Base-by-base conservation (phyloP, 495 filamentous ascomycete genomes). In the Penicillium crystallinum region DNA sequence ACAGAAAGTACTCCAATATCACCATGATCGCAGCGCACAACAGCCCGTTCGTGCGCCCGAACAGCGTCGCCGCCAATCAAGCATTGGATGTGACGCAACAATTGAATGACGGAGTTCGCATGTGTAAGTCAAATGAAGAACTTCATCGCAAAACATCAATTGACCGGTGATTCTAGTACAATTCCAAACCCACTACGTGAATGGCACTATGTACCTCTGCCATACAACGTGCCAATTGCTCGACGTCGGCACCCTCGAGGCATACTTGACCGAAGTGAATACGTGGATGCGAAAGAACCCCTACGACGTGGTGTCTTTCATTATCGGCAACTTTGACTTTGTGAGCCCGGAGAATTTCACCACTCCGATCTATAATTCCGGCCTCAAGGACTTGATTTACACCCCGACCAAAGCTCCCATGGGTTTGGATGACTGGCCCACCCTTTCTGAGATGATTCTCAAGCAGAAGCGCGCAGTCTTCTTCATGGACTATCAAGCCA, bases 241-340 rank as follows among this genome's bases (percentile, higher is more conserved):
- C 21, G 81, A 96, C 59, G 85, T 82, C 5, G 92, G 92, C 1
- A 80, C 87, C 10, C 81, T 93, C 19, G 81, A 88, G 47, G 74
- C 78, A 27, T 93, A 90, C 70, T 81, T 97, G 31, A 72, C 68
- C 1, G 73, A 69, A 8, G 86, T 97, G 19, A 75, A 75, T 44
- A 58, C 68, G 39, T 97, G 92, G 92, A 81, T 97, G 15, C 70
- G 72, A 6, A 62, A 65, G 1, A 83, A 97, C 58, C 90, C 89
- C 0, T 93, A 89, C 66, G 91, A 97, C 55, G 86, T 96, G 4
- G 81, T 97, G n/a, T 96, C 91, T 4, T 81, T 96, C 46, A 72
- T 97, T 7, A 79, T 97, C 40, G 89, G 86, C 14, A 97, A 97
- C 67, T 83, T 78, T 53, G 89, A 93, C 71, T 85, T 73, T 46